A percentile compares a stretch with the other conserved stretches of the same genome.
These are phyloP conservation scores for Malus asiatica DNA, from an alignment of 306 rosid species.

Conservation along the genomic window DNA sequence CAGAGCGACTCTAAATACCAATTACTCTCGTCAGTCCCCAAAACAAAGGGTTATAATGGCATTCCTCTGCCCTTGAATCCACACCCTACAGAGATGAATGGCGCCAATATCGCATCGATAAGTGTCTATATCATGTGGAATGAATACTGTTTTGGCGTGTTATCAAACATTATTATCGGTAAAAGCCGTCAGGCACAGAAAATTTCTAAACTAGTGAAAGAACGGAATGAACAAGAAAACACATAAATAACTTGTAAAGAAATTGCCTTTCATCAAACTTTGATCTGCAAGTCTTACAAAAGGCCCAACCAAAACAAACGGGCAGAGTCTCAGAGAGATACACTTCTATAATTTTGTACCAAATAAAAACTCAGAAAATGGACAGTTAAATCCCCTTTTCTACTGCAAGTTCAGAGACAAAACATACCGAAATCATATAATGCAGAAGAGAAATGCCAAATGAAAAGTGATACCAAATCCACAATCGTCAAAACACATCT, in stretches of 20 bases:
- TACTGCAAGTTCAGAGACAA: not conserved
- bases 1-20: not conserved
- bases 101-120: too few relatives aligned
- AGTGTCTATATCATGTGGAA: too few relatives aligned
- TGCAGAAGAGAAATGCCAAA: not conserved
- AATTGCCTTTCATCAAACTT: not conserved
- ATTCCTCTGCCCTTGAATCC: too few relatives aligned
- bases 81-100: too few relatives aligned
- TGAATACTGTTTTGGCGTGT: too few relatives aligned
- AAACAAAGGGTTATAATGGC: too few relatives aligned
- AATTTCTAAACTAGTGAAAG: not conserved
- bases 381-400: not conserved
- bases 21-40: not conserved
- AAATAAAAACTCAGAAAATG: not conserved
- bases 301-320: not conserved
- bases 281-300: not conserved
- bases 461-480: not conserved
- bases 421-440: not conserved
- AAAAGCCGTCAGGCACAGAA: too few relatives aligned
- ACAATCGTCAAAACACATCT: not conserved
- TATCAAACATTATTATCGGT: too few relatives aligned
- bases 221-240: not conserved
- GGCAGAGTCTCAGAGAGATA: not conserved
- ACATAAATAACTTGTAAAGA: not conserved
- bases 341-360: not conserved